Evolutionary conservation across 345 rosid genomes (phyloP).

Genomic region (Hibiscus tridactylites): DNA sequence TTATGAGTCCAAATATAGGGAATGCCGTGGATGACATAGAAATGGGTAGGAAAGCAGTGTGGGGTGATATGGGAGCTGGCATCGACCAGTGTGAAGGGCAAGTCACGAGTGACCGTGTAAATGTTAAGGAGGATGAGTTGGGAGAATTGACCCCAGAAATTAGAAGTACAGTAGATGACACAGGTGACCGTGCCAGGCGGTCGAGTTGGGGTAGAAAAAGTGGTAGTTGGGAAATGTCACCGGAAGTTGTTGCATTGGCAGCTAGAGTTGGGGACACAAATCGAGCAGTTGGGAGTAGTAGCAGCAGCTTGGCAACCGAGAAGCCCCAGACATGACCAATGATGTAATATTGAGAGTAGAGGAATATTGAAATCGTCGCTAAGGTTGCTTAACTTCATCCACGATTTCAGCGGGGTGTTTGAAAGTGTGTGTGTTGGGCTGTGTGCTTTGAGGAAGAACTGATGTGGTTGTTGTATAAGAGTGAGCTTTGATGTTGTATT

Average conservation of each 20-base stretch:
- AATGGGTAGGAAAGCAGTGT: slow-evolving; percentile 91
- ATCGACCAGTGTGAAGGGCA: slow-evolving; percentile 59
- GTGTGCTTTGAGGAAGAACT: slow-evolving; percentile 28
- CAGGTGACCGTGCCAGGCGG: slow-evolving; percentile 58
- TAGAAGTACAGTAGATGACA: slow-evolving; percentile 59
- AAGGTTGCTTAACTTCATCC: neutral
- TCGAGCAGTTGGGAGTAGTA: slow-evolving; percentile 49
- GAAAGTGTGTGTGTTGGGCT: slow-evolving; percentile 14
- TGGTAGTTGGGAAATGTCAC: slow-evolving; percentile 77
- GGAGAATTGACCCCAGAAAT: slow-evolving; percentile 64
- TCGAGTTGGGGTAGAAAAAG: slow-evolving; percentile 77
- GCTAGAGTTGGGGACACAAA: slow-evolving; percentile 81
- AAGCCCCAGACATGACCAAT: slow-evolving; percentile 35
- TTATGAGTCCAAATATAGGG: slow-evolving; percentile 97
- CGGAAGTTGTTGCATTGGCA: slow-evolving; percentile 85
- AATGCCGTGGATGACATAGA: slow-evolving; percentile 84
- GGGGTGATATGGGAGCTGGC: slow-evolving; percentile 72
- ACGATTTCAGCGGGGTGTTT: slow-evolving; percentile 19
- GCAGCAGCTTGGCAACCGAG: slow-evolving; percentile 51
- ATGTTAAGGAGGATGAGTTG: slow-evolving; percentile 76
- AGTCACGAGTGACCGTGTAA: slow-evolving; percentile 42
- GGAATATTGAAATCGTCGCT: slow-evolving; percentile 13
- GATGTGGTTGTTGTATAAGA: slow-evolving; percentile 26
- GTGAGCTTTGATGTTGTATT: slow-evolving; percentile 28
- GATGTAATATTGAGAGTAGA: slow-evolving; percentile 9